Conservation (phyloP, 192 early-diverging fungal genomes). For the Coemansia sp. region DNA sequence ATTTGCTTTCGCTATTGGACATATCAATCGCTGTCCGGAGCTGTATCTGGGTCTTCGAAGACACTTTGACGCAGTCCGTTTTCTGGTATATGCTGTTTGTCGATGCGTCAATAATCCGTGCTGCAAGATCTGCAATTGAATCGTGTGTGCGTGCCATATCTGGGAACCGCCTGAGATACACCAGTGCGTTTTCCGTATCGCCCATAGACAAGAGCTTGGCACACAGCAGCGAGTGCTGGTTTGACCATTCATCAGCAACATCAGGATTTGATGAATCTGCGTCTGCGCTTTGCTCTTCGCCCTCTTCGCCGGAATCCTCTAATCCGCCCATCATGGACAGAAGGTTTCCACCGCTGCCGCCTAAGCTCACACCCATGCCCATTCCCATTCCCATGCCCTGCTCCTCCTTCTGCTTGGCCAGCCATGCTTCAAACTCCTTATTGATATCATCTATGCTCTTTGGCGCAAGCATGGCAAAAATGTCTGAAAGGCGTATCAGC, state of each 20-base stretch:
- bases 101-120: conserved; percentile 32
- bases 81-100: conserved; percentile 24
- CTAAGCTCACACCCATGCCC: conserved; percentile 4
- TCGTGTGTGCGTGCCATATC: conserved; percentile 33
- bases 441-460: conserved; percentile 8
- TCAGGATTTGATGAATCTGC: background rate
- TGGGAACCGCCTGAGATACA: conserved; percentile 38
- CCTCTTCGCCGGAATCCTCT: conserved; percentile 21
- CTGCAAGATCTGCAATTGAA: conserved; percentile 32
- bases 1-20: background rate
- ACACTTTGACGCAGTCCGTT: conserved; percentile 39
- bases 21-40: background rate
- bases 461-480: conserved; percentile 38
- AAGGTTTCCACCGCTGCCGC: conserved; percentile 6
- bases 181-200: conserved; percentile 26
- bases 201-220: conserved; percentile 46
- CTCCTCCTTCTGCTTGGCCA: conserved; percentile 25
- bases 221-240: conserved; percentile 46
- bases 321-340: conserved; percentile 40
- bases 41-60: conserved; percentile 15
- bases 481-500: conserved; percentile 30
- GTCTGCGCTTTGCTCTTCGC: conserved; percentile 4
- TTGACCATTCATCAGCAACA: conserved; percentile 18
- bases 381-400: background rate
- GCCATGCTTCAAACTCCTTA: conserved; percentile 37